Evolutionary conservation across 495 filamentous ascomycete species (phyloP), one percentile per base, ranked within the genome.

Genomic region (Neurospora sp.): DNA sequence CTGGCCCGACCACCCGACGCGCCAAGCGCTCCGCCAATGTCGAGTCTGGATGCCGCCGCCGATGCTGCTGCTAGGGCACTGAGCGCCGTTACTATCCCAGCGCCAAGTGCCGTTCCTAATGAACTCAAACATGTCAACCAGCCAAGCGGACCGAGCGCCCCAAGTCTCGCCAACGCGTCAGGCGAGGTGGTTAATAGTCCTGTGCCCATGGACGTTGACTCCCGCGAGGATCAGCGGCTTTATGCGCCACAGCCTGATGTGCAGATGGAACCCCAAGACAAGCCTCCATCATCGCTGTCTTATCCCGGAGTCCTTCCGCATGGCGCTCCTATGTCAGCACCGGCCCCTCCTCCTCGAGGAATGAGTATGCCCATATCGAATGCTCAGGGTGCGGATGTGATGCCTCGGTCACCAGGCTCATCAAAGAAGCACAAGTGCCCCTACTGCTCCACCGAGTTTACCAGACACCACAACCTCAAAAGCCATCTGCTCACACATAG

Each of bases 401-500:
- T 68, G 4, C 75, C 76, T 14, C 73, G 75, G 27, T 81, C 82
- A 37, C 84, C 94, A n/a, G 88, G 90, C 7, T 91, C 79, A 4
- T 91, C 79, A 4, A 97, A 96, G 81, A 96, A 96, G 76, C 95
- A 99, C 82, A 96, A 94, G 74, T 99, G 96, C 77, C 94, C 92
- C 3, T 97, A 97, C 81, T 99, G 96, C 84, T 86, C 93, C 4
- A 97, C 96, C 9, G 95, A 96, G 77, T 99, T 99, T 77, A 99
- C 96, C 10, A 88, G 96, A 10, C 96, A 98, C 79, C 96, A 99
- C 79, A 99, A 99, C 75, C 88, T 99, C n/a, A 99, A 99, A 81
- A 97, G 93, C 74, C 96, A 99, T 84, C 88, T 99, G 41, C 88
- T 99, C 72, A 99, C 96, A 0, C 96, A 99, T 79, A 97, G 95